A percentile compares a stretch with the other conserved stretches of the same genome.
These are phyloP conservation scores for Rhododendron vialii DNA, from an alignment of 148 eudicot genomes.

Conservation along the genomic window DNA sequence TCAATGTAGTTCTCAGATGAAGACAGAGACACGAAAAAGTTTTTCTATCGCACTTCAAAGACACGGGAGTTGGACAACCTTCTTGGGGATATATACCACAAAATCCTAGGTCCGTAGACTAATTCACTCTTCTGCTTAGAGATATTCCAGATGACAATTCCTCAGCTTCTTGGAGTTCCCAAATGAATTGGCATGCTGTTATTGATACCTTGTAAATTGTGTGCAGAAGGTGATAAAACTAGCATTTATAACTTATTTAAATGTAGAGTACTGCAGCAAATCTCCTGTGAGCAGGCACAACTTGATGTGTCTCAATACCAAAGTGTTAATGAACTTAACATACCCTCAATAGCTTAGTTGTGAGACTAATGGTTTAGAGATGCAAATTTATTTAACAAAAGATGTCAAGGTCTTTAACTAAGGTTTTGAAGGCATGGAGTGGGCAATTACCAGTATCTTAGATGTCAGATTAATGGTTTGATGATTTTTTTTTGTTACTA, in stretches of 20 bases:
- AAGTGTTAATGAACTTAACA: neutral
- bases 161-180: constrained; percentile 7
- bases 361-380: neutral
- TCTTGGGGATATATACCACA: constrained; percentile 95
- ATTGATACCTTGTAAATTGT: neutral
- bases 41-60: constrained; percentile 83
- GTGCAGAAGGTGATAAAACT: constrained; percentile 1
- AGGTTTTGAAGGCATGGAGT: constrained; percentile 75
- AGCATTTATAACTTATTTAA: neutral
- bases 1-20: constrained; percentile 76
- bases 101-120: constrained; percentile 64
- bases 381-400: neutral
- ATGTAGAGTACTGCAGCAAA: neutral
- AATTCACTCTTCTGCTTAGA: constrained; percentile 4
- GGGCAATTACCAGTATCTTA: constrained; percentile 55
- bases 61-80: constrained; percentile 87
- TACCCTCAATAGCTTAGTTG: neutral
- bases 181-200: neutral
- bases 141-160: constrained; percentile 16
- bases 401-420: neutral
- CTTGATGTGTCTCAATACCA: constrained; percentile 3
- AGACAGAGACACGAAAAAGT: constrained; percentile 61
- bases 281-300: neutral
- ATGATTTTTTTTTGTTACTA: neutral
- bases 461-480: neutral